Base-by-base conservation (phyloP, 2,329 filamentous ascomycete species). In the Aspergillus arachidicola region DNA sequence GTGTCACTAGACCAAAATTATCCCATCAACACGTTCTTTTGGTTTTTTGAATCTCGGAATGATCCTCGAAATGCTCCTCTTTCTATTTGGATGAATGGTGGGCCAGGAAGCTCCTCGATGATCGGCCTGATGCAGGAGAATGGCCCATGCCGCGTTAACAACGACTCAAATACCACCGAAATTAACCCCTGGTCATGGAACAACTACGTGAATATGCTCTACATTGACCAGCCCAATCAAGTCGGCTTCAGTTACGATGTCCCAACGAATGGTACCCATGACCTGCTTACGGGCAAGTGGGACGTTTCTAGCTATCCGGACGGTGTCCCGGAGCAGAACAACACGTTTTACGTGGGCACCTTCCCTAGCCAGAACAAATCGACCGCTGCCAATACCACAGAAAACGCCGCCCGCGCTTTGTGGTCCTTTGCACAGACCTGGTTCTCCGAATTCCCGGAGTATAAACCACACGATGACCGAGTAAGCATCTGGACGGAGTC, bases 171-270 rank as follows among this genome's bases (percentile, higher is more conserved):
- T 70, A 75, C 73, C n/a, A 82, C 82, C 0, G 74, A 74, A 19
- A 66, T 80, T 28, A 90, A 90, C 67, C 84, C 86, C 0, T 87
- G 84, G 76, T 86, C 86, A 1, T 90, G 87, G 85, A 88, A 86
- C 64, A 85, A 86, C 67, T 82, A 85, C 28, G 85, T 84, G 65
- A 90, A 90, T 67, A 86, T 91, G 83, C 84, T 92, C 19, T 91
- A 89, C 75, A 86, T 92, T 68, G 89, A 92, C 68, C 85, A 91
- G 73, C 90, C 86, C 10, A 84, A 82, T 11, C 83, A 85, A 54
- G 83, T 86, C 5, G 87, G 87, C 0, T 85, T 88, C 69, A 86
- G 83, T 12, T 89, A 88, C 71, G 80, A 80, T 60, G 66, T 75
- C 0, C 73, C 73, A 11, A 75, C 75, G 16, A 82, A 81, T 51